phyloP scores from a whole-genome alignment of 2,329 filamentous ascomycete genomes.

The Hypoxylon sp. region DNA sequence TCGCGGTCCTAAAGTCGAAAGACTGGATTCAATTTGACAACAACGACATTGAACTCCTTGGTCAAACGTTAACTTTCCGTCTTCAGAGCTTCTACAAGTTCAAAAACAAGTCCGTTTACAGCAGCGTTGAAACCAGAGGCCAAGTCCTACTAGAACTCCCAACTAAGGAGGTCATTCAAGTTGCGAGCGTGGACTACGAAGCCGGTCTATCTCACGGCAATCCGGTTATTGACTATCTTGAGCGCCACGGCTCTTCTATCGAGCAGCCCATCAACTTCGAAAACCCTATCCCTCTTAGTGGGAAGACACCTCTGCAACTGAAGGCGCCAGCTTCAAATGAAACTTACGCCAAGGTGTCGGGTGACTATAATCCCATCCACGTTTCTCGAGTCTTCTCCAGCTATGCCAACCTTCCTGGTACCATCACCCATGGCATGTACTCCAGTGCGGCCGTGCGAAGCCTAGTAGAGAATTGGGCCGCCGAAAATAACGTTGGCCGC shows the following conservation, averaged over 20 bases:
- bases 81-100: conserved; percentile 91
- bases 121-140: conserved; percentile 89
- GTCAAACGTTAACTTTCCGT: conserved; percentile 95
- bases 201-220: conserved; percentile 93
- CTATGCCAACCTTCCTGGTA: conserved; percentile 95
- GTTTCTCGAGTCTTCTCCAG: conserved; percentile 96
- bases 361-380: conserved; percentile 99
- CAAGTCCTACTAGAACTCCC: conserved; percentile 94
- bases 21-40: conserved; percentile 93
- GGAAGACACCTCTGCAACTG: conserved; percentile 87
- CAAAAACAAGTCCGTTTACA: conserved; percentile 95
- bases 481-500: conserved; percentile 97
- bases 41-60: conserved; percentile 85
- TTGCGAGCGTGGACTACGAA: conserved; percentile 96
- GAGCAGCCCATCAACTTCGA: conserved; percentile 98
- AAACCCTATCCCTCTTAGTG: conserved; percentile 94
- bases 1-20: conserved; percentile 94
- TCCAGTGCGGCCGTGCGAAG: conserved; percentile 96
- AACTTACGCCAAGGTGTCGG: conserved; percentile 96
- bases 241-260: conserved; percentile 89
- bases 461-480: conserved; percentile 97
- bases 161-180: conserved; percentile 96
- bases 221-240: conserved; percentile 94
- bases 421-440: conserved; percentile 99
- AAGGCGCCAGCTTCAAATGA: conserved; percentile 97